A percentile compares a stretch with the other conserved stretches of the same genome.
phyloP scores from a whole-genome alignment of 1,284 basidiomycete species.

The Heterobasidion occidentale region DNA sequence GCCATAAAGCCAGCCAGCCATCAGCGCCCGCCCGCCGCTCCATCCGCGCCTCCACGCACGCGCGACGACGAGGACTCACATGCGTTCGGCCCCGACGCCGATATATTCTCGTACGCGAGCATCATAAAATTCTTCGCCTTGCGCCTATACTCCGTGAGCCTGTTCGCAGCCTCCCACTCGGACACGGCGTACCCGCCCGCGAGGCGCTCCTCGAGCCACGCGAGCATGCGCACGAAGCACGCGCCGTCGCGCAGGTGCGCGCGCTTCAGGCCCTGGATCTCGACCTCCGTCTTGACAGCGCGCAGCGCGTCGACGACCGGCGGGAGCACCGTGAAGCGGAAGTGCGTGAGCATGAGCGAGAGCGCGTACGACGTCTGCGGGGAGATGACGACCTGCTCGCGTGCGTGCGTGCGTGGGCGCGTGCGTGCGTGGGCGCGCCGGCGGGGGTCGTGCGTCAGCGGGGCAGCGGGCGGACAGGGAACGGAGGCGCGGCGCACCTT shows the following conservation, averaged over 20 bases:
- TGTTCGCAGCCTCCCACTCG: slow-evolving; percentile 87
- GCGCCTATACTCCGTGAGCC: slow-evolving; percentile 74
- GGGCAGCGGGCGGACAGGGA: neutral
- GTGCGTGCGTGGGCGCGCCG: neutral
- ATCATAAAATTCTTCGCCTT: slow-evolving; percentile 77
- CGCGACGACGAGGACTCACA: slow-evolving; percentile 23
- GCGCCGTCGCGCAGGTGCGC: slow-evolving; percentile 90
- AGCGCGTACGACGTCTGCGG: slow-evolving; percentile 73
- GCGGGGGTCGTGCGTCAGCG: slow-evolving; percentile 2
- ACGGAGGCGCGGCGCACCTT: slow-evolving; percentile 34
- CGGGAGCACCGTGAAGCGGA: slow-evolving; percentile 63
- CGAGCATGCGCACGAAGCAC: slow-evolving; percentile 71
- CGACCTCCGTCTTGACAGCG: slow-evolving; percentile 77
- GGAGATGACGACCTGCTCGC: slow-evolving; percentile 50
- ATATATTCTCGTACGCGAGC: slow-evolving; percentile 91
- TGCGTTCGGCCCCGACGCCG: slow-evolving; percentile 85
- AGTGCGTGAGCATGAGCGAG: slow-evolving; percentile 71
- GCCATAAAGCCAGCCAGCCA: slow-evolving; percentile 10
- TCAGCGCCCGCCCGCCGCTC: neutral
- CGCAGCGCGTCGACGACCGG: slow-evolving; percentile 74
- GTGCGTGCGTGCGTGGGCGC: too few species aligned
- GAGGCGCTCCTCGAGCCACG: slow-evolving; percentile 86
- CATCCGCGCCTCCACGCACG: neutral
- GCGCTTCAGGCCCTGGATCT: slow-evolving; percentile 38
- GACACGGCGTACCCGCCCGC: slow-evolving; percentile 72